phyloP scores from a whole-genome alignment of 495 filamentous ascomycete species.

The Letharia columbiana region DNA sequence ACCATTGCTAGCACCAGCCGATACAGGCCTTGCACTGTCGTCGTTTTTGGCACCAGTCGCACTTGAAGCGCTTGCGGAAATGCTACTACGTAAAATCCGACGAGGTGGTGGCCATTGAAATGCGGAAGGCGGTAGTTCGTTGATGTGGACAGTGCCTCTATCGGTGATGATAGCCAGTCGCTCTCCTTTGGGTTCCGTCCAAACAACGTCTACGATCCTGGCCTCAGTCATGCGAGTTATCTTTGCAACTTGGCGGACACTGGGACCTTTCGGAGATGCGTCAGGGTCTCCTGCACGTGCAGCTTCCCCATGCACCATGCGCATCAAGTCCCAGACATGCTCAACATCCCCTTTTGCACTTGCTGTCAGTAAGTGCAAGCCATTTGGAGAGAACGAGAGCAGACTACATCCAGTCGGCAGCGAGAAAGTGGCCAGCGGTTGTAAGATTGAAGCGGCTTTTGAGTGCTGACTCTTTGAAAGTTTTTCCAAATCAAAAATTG shows the following conservation, averaged over 20 bases:
- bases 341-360: conserved; percentile 89
- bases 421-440: conserved; percentile 71
- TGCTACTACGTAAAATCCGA: conserved; percentile 41
- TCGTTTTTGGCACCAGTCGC: conserved; percentile 27
- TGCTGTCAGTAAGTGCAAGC: conserved; percentile 75
- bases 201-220: conserved; percentile 79
- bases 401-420: conserved; percentile 82
- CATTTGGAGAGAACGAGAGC: conserved; percentile 78
- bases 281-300: conserved; percentile 28
- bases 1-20: conserved; percentile 48
- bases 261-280: conserved; percentile 31
- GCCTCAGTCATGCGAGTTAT: conserved; percentile 88
- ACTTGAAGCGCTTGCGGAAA: conserved; percentile 27
- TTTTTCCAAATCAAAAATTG: conserved; percentile 71
- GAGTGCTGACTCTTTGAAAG: conserved; percentile 39
- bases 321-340: conserved; percentile 89
- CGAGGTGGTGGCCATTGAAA: conserved; percentile 86
- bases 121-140: conserved; percentile 73
- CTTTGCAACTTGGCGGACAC: conserved; percentile 73
- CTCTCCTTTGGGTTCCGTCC: conserved; percentile 74
- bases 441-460: conserved; percentile 26
- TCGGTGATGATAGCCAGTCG: conserved; percentile 78
- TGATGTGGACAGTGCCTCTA: conserved; percentile 85
- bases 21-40: conserved; percentile 42
- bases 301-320: conserved; percentile 30